Conservation (phyloP, 2,329 filamentous ascomycete species). For the Penicillium aurantiogriseum region DNA sequence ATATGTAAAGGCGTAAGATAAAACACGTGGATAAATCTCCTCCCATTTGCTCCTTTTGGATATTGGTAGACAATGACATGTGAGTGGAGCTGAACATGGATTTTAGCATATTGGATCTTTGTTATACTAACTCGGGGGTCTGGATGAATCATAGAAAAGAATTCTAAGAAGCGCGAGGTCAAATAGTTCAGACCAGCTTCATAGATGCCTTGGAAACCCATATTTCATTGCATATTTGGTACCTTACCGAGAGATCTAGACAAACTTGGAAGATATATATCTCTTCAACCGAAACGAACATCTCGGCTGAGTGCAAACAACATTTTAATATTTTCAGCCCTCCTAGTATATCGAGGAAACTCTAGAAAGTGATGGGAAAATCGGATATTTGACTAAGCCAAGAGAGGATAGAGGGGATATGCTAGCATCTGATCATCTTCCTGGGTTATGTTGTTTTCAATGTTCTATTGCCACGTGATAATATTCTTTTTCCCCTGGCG, state of each 20-base stretch:
- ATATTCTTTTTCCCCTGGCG: no score
- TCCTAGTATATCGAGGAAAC: neutral
- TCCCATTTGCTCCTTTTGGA: neutral
- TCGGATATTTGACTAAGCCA: neutral
- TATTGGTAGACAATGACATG: neutral
- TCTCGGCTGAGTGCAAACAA: neutral
- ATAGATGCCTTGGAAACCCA: neutral
- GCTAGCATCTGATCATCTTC: neutral
- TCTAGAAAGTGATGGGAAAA: neutral
- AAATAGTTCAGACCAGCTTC: neutral
- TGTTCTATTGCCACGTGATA: neutral
- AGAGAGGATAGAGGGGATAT: neutral
- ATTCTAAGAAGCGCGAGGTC: neutral
- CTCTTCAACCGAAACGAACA: neutral
- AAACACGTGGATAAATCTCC: neutral
- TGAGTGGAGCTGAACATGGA: neutral
- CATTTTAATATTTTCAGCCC: neutral
- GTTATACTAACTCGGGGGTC: no score
- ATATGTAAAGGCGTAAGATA: neutral
- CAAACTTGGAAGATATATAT: neutral
- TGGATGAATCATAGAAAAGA: neutral
- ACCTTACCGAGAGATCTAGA: neutral
- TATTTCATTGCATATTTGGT: neutral
- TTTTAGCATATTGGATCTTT: neutral
- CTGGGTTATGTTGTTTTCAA: neutral